A percentile compares a stretch with the other conserved stretches of the same genome.
Evolutionary conservation across 2,329 filamentous ascomycete genomes (phyloP).

Genomic region (Epichloe sylvatica): DNA sequence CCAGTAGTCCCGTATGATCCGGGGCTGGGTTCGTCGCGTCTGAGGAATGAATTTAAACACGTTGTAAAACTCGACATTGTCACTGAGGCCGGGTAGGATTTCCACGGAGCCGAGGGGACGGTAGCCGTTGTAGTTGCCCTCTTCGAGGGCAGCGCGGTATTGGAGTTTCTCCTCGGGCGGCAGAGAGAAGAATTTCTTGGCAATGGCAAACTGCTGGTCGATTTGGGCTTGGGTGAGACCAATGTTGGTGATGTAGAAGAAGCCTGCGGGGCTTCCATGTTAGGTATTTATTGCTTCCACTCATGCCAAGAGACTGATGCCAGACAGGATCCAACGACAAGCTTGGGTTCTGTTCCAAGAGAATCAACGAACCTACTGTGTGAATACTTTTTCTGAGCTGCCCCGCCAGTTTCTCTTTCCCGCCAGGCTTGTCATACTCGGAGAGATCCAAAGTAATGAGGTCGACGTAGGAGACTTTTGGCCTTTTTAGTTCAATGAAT

Average conservation of each 20-base stretch:
- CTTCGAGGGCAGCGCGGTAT: slow-evolving; percentile 35
- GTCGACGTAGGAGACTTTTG: slow-evolving; percentile 35
- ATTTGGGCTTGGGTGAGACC: slow-evolving; percentile 46
- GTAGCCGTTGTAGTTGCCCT: slow-evolving; percentile 44
- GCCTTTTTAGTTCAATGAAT: background rate
- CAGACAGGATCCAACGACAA: no score
- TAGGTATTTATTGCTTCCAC: background rate
- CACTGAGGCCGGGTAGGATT: slow-evolving; percentile 19
- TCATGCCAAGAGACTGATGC: background rate
- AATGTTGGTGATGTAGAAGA: slow-evolving; percentile 52
- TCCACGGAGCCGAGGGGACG: slow-evolving; percentile 29
- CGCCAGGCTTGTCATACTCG: slow-evolving; percentile 37
- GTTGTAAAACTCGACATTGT: slow-evolving; percentile 28
- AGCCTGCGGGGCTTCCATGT: slow-evolving; percentile 18
- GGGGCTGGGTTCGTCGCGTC: slow-evolving; percentile 18
- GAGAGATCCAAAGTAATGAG: slow-evolving; percentile 43
- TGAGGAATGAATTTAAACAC: slow-evolving; percentile 26
- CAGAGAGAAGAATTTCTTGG: slow-evolving; percentile 42
- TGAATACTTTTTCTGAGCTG: slow-evolving; percentile 41
- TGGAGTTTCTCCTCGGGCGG: slow-evolving; percentile 45
- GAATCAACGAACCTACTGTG: slow-evolving; percentile 16
- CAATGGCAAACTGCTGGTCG: slow-evolving; percentile 47
- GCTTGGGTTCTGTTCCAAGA: background rate
- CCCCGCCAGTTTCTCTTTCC: slow-evolving; percentile 37
- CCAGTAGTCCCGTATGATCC: slow-evolving; percentile 18